Evolutionary conservation across 768 basidiomycete species (phyloP), one percentile per base, ranked within the genome.

Genomic region (Tricholoma hemisulphureum): DNA sequence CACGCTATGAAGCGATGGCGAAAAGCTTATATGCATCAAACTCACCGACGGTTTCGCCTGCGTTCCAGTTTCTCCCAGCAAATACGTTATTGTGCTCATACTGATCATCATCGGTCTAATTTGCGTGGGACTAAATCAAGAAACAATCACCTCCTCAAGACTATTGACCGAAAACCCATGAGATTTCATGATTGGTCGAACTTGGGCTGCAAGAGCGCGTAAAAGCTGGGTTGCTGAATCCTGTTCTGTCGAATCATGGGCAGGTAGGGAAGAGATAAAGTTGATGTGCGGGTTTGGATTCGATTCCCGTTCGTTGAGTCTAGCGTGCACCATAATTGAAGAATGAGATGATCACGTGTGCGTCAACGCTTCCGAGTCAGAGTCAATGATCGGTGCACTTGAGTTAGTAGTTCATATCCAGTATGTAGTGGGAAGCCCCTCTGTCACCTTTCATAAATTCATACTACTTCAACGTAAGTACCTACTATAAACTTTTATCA

Each of bases 31-130:
- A 29, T 9, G 21, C 37, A 31, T 28, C 43, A 8, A 14, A 63
- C 71, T 20, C 60, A 89, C 90, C 91, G 57, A 94, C 74, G 9
- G 84, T 86, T 71, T 94, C 91, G 3, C 92, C 92, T 56, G 77
- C 78, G 62, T 91, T 90, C 91, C 91, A 94, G 67, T 93, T 93
- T 49, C 91, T 79, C 1, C 91, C 92, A 4, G 85, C 82, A 70
- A 93, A 93, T 6, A 93, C 88, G 13, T 62, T 65, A 66, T 93
- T 93, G 65, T 83, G 80, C 66, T 91, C 87, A 62, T 93, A 93
- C 90, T 93, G 64, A 46, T 41, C 14, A 6, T 39, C 16, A 21
- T 48, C 10, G 6, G 37, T 16, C 28, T 23, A 32, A 13, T n/a
- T 9, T 43, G 9, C 18, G 28, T 39, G 5, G 37, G 37, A 41